Conservation (phyloP, 768 basidiomycete genomes). For the Thelephora ganbajun region DNA sequence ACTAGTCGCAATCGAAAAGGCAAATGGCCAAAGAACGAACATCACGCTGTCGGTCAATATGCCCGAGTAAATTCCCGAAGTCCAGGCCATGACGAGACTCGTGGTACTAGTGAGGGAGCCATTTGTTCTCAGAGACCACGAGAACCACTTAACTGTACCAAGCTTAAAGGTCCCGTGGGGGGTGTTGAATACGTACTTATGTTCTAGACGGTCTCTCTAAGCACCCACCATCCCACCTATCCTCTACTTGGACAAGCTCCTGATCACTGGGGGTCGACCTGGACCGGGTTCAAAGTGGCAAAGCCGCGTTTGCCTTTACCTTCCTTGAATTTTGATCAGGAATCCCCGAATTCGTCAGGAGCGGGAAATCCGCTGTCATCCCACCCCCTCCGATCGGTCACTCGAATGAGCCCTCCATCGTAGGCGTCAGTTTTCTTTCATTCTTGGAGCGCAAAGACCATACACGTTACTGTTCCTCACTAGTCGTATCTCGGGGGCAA, state of each 20-base stretch:
- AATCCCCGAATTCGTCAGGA: constrained; percentile 58
- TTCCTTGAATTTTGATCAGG: constrained; percentile 23
- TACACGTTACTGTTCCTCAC: constrained; percentile 57
- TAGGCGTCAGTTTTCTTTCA: constrained; percentile 33
- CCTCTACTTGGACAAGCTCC: no score
- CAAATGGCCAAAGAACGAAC: constrained; percentile 43
- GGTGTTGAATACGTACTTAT: constrained; percentile 31
- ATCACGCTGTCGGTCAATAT: constrained; percentile 55
- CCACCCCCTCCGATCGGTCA: constrained; percentile 39
- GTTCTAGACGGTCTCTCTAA: constrained; percentile 38
- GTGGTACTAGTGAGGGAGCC: no score
- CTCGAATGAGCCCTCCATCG: constrained; percentile 35
- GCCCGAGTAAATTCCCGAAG: constrained; percentile 7
- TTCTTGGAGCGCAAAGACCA: constrained; percentile 48
- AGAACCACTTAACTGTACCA: constrained; percentile 36
- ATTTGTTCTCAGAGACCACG: constrained; percentile 49
- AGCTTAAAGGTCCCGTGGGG: constrained; percentile 19
- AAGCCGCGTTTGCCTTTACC: constrained; percentile 1
- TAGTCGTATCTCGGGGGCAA: constrained; percentile 53
- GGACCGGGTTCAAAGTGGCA: constrained; percentile 36
- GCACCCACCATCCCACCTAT: neutral
- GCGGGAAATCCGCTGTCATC: constrained; percentile 42
- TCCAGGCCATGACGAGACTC: constrained; percentile 15
- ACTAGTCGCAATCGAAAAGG: constrained; percentile 42
- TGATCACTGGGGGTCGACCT: constrained; percentile 30